These are phyloP conservation scores for Carex cristatella DNA, from an alignment of 176 grass and related monocot species.

Conservation along the genomic window DNA sequence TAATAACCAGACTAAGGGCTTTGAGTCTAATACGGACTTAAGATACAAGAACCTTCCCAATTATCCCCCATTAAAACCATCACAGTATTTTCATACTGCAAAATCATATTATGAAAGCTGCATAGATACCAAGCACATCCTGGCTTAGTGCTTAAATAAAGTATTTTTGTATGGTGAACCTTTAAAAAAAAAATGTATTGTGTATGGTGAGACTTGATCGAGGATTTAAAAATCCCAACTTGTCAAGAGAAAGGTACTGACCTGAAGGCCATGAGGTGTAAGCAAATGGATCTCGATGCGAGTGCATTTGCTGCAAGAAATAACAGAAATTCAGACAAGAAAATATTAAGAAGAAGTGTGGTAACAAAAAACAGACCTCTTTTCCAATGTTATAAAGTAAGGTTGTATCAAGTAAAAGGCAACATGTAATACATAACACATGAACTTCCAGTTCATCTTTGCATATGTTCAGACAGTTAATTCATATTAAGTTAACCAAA, in stretches of 20 bases:
- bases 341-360: not conserved
- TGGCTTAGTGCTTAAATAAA: not conserved
- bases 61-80: not conserved
- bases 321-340: constrained; percentile 3
- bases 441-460: not conserved
- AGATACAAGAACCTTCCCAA: not conserved
- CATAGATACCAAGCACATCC: not conserved
- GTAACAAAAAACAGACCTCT: not conserved
- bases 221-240: not conserved
- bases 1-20: not conserved
- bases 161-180: not conserved
- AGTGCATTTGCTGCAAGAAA: constrained; percentile 79
- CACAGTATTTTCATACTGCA: not conserved
- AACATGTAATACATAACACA: not conserved
- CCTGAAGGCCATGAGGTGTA: constrained; percentile 92
- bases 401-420: not conserved
- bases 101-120: not conserved
- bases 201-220: not conserved
- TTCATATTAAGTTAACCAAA: not conserved
- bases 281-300: constrained; percentile 97
- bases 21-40: not conserved
- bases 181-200: not conserved
- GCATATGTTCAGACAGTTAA: not conserved
- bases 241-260: not conserved
- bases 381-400: not conserved